Conservation (phyloP, 768 basidiomycete genomes). For the Sporobolomyces pararoseus region DNA sequence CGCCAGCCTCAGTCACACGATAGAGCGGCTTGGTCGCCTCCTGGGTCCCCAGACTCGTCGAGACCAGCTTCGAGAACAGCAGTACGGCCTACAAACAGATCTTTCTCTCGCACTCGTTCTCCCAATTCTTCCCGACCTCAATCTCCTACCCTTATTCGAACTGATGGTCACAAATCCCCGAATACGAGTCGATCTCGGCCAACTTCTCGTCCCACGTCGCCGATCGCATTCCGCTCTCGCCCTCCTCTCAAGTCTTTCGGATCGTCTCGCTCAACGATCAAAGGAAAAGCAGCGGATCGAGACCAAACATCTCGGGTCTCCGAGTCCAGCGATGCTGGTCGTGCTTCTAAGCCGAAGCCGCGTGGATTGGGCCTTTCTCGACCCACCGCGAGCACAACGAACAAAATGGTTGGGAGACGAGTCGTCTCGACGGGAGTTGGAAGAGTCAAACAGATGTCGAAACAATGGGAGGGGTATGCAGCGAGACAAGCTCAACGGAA, state of each 20-base stretch:
- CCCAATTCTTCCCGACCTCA: slow-evolving; percentile 14
- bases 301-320: slow-evolving; percentile 6
- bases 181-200: background rate
- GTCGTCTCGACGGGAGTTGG: slow-evolving; percentile 19
- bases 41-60: slow-evolving; percentile 1
- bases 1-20: no score
- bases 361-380: slow-evolving; percentile 15
- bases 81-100: background rate
- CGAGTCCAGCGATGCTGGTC: slow-evolving; percentile 18
- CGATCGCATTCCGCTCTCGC: background rate
- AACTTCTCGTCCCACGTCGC: background rate
- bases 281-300: slow-evolving; percentile 19
- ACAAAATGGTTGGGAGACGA: slow-evolving; percentile 18
- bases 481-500: slow-evolving; percentile 66
- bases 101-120: background rate
- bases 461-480: slow-evolving; percentile 57
- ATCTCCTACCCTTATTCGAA: background rate
- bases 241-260: slow-evolving; percentile 9
- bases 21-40: background rate
- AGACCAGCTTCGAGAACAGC: slow-evolving; percentile 5
- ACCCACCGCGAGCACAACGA: slow-evolving; percentile 28
- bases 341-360: background rate
- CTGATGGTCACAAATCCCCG: background rate
- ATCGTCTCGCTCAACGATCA: slow-evolving; percentile 33
- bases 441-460: slow-evolving; percentile 61